Base-by-base conservation (phyloP, 148 eudicot genomes). In the Amaranthus hypochondriacus region DNA sequence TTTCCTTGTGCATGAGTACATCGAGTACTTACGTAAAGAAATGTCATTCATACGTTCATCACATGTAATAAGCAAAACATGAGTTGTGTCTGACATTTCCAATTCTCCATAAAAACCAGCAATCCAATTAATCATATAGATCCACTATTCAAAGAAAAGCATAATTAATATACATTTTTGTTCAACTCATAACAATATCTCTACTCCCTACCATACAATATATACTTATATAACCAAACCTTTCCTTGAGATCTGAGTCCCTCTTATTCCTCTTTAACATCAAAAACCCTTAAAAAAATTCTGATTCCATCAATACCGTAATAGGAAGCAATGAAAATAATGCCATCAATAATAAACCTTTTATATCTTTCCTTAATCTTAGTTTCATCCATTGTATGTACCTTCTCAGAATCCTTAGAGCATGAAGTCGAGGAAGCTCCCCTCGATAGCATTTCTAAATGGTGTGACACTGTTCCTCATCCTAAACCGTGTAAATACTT, bases 401-500 rank as follows among this genome's bases (percentile, higher is more conserved):
- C 74, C 43, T 47, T 14, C 8, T 65, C 79, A 6, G 50, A 64
- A 2, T 14, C 59, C 59, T 53, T 3, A 12, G 55, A 56, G 8
- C 66, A 69, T 2, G 6, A 59, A 4, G 5, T 9, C 15, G 58
- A 48, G 10, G 69, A 72, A 4, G 70, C 83, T 53, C 57, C 74
- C 62, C 48, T 58, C 0, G 68, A 54, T 0, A 73, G 77, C 51
- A 85, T 90, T 39, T 10, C 70, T 70, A 51, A 59, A 51, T 91
- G 93, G 89, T 89, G 96, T 74, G 77, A 72, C 74, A 78, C 86
- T 39, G 88, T 89, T 7, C 86, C 87, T 7, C 80, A 82, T 63
- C 87, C 86, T 0, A 73, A 77, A 57, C 75, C 86, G 15, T 86
- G 88, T 76, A 89, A 81, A 51, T 70, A 72, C 75, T 86, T 66